phyloP scores from a whole-genome alignment of 352 stramenopile species.

The Phytophthora megakarya region DNA sequence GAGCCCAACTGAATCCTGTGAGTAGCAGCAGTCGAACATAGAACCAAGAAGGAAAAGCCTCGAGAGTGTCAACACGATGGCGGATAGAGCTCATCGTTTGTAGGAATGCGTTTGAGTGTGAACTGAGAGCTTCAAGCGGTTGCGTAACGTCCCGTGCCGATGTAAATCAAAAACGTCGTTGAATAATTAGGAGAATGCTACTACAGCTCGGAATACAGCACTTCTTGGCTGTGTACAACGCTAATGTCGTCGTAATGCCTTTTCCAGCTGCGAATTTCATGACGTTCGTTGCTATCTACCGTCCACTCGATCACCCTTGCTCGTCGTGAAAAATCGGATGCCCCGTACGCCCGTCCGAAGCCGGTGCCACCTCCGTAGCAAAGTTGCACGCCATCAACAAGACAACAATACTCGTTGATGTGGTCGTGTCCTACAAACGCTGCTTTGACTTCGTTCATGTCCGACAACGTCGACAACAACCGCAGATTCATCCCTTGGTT shows the following conservation, averaged over 20 bases:
- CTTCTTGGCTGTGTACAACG: slow-evolving; percentile 24
- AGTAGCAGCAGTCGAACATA: slow-evolving; percentile 37
- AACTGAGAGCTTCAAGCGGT: background rate
- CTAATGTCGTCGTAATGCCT: slow-evolving; percentile 39
- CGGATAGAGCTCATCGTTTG: background rate
- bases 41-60: slow-evolving; percentile 22
- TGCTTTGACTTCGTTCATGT: slow-evolving; percentile 65
- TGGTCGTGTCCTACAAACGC: slow-evolving; percentile 69
- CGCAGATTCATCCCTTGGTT: slow-evolving; percentile 46
- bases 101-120: background rate
- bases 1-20: slow-evolving; percentile 37
- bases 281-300: slow-evolving; percentile 38
- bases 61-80: slow-evolving; percentile 21
- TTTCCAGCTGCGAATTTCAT: slow-evolving; percentile 55
- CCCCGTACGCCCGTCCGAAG: slow-evolving; percentile 47
- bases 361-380: slow-evolving; percentile 62
- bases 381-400: slow-evolving; percentile 48
- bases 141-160: background rate
- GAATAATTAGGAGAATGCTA: slow-evolving; percentile 25
- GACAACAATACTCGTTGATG: slow-evolving; percentile 62
- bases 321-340: slow-evolving; percentile 39
- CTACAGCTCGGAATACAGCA: slow-evolving; percentile 41
- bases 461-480: slow-evolving; percentile 46
- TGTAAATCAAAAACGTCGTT: background rate
- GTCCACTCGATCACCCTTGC: slow-evolving; percentile 65